Percentiles rank a stretch among this genome's conserved stretches.
Evolutionary conservation across 345 rosid genomes (phyloP).

Genomic region (Geranium brycei): DNA sequence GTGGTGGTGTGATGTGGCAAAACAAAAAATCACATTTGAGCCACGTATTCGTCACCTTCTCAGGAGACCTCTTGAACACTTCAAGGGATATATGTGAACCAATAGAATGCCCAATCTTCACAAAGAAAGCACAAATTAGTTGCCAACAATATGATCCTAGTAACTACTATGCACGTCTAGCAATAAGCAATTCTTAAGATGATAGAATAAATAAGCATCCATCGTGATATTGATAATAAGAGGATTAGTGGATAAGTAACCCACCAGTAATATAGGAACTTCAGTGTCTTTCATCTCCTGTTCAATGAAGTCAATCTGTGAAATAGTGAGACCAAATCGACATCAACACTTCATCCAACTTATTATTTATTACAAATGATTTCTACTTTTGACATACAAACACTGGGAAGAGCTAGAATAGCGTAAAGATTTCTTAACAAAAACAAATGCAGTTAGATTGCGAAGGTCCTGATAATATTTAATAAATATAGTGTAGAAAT

Average conservation of each 20-base stretch:
- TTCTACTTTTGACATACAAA: too few relatives aligned
- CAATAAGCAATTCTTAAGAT: too few relatives aligned
- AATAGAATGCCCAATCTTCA: constrained; percentile 77
- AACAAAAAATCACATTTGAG: neutral
- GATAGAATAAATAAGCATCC: too few relatives aligned
- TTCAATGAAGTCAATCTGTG: constrained; percentile 55
- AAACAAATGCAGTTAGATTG: too few relatives aligned
- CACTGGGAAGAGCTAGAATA: too few relatives aligned
- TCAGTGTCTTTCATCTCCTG: constrained; percentile 40
- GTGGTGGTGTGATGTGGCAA: too few relatives aligned
- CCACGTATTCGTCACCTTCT: constrained; percentile 31
- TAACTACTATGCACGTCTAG: neutral
- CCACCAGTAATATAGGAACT: constrained; percentile 61
- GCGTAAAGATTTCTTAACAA: too few relatives aligned
- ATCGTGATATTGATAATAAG: too few relatives aligned
- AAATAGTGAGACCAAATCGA: constrained; percentile 5
- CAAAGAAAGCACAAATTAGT: constrained; percentile 12
- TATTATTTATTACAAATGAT: too few relatives aligned
- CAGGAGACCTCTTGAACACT: constrained; percentile 35
- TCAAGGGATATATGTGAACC: constrained; percentile 65
- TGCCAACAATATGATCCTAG: neutral
- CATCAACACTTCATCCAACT: too few relatives aligned
- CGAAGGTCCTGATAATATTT: too few relatives aligned
- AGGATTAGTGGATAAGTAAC: neutral
- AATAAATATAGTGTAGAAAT: too few relatives aligned